phyloP scores from a whole-genome alignment of 495 filamentous ascomycete species.

The Penicillium cosmopolitanum region DNA sequence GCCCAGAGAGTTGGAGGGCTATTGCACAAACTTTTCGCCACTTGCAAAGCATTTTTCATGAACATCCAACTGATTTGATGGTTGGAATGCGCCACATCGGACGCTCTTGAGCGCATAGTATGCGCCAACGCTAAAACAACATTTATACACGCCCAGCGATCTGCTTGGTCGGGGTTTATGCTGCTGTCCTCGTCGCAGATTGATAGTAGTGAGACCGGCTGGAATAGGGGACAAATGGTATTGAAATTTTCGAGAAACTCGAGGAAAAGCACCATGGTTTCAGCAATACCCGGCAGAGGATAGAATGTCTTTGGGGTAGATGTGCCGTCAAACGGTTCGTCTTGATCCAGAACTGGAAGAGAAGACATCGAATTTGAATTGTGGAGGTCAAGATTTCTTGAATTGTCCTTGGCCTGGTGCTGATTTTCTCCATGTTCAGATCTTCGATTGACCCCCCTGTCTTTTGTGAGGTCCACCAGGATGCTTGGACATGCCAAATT shows the following conservation, averaged over 20 bases:
- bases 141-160: neutral
- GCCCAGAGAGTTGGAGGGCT: neutral
- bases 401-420: neutral
- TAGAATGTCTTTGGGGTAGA: neutral
- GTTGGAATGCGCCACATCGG: neutral
- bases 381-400: neutral
- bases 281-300: neutral
- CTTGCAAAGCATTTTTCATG: neutral
- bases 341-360: neutral
- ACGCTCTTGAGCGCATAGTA: neutral
- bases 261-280: neutral
- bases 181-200: neutral
- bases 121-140: neutral
- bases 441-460: neutral
- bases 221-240: neutral
- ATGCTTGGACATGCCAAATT: neutral
- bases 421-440: too few relatives aligned
- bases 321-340: neutral
- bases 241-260: constrained; percentile 1
- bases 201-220: neutral
- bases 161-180: neutral
- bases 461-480: neutral
- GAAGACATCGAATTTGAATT: neutral
- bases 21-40: neutral
- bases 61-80: constrained; percentile 1